Evolutionary conservation across 441 rosid genomes (phyloP), one percentile per base, ranked within the genome.

Genomic region (Pelargonium australe): DNA sequence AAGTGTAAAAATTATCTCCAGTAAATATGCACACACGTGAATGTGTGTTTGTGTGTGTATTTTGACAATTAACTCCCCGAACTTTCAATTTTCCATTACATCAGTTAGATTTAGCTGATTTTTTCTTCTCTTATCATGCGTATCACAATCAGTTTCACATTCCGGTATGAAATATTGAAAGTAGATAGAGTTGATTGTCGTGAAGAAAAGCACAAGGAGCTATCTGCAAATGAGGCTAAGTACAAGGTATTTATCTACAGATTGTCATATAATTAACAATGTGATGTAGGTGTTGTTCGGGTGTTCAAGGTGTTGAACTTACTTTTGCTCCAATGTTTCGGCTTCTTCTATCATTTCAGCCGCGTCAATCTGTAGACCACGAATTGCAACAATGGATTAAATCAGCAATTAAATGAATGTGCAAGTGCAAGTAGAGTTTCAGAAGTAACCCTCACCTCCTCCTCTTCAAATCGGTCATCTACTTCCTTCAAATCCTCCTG

Each of bases 301-400:
- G 13, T 64, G n/a, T 34, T 25, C 19, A 40, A 71, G 16, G 66
- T 11, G 7, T 12, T 5, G 6, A 60, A 74, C 86, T 83, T 64
- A 95, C 99, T 82, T 90, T 74, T 95, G 97, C 82, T 95, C 99
- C 78, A 85, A 71, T 49, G 88, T 76, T 80, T 95, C 98, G 51
- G 88, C 90, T 72, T 83, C 97, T 80, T 93, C 95, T 67, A 91
- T 91, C 68, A 70, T 84, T 80, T 90, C 98, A 65, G 99, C 99
- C 31, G 99, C 99, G 80, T 95, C 96, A 76, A 91, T 85, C 99
- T 95, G 86, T 75, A 40, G 8, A 40, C 43, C 43, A 40, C 43
- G 43, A 40, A 40, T 40, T 7, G 43, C 43, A 40, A 40, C 23
- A 12, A 20, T 3, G 19, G 13, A 20, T 60, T 60, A 60, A 20